These are phyloP conservation scores for Geranium rotundifolium DNA, from an alignment of 345 rosid genomes.

Conservation along the genomic window DNA sequence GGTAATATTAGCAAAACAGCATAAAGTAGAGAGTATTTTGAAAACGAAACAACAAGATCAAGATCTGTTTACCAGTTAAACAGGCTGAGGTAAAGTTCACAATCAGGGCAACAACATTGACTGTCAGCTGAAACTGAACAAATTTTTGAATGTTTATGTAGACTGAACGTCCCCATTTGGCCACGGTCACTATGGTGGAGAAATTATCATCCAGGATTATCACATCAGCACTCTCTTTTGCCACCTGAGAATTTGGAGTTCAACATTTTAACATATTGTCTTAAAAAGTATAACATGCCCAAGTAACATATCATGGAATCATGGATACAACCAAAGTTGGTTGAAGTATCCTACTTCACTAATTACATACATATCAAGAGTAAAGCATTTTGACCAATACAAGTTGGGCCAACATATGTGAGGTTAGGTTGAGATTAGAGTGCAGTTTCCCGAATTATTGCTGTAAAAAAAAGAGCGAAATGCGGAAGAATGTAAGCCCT, in stretches of 20 bases:
- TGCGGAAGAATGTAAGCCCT: slow-evolving; percentile 4
- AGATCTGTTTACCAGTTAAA: slow-evolving; percentile 47
- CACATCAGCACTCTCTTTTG: slow-evolving; percentile 87
- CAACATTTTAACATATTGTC: background rate
- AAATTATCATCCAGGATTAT: slow-evolving; percentile 80
- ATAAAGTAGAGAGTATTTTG: too few relatives aligned
- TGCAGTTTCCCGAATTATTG: too few relatives aligned
- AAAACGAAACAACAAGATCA: background rate
- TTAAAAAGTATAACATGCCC: background rate
- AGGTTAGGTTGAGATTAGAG: too few relatives aligned
- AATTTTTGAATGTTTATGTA: slow-evolving; percentile 81
- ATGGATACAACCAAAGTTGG: too few relatives aligned
- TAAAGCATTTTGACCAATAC: too few relatives aligned
- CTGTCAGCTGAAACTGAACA: slow-evolving; percentile 89
- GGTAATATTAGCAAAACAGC: background rate
- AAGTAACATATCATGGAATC: too few relatives aligned
- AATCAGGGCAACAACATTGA: slow-evolving; percentile 68
- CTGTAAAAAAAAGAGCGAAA: background rate
- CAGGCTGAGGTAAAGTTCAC: slow-evolving; percentile 91
- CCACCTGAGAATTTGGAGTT: slow-evolving; percentile 33
- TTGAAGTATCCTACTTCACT: too few relatives aligned
- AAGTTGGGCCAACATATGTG: too few relatives aligned
- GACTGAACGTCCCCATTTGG: slow-evolving; percentile 59
- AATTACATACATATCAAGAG: too few relatives aligned
- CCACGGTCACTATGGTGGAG: slow-evolving; percentile 64